phyloP scores from a whole-genome alignment of 2,329 filamentous ascomycete genomes.

The Colletotrichum karsti region DNA sequence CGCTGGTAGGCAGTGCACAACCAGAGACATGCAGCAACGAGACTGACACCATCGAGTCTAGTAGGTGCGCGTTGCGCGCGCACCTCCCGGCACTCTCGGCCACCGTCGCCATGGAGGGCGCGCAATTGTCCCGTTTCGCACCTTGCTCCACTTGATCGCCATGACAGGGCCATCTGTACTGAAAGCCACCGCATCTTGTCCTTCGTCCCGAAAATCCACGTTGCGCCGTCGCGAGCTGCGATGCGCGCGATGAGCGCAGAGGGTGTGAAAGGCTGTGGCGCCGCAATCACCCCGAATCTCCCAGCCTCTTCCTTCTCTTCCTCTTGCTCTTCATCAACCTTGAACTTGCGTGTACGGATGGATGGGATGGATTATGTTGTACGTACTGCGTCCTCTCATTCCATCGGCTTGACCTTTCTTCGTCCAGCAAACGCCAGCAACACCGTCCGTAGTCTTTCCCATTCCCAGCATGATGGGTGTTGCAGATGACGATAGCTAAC shows the following conservation, averaged over 20 bases:
- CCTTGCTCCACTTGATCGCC: neutral
- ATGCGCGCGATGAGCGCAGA: too few relatives aligned
- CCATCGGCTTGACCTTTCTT: neutral
- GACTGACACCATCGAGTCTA: too few relatives aligned
- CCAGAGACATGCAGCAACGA: too few relatives aligned
- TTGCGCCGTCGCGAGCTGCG: neutral
- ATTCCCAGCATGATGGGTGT: too few relatives aligned
- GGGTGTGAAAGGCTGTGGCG: neutral
- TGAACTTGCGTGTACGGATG: too few relatives aligned
- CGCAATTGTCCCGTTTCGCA: neutral
- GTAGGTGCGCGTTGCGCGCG: too few relatives aligned
- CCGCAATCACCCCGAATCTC: too few relatives aligned
- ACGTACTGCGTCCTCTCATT: neutral
- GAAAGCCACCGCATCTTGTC: neutral
- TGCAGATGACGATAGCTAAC: too few relatives aligned
- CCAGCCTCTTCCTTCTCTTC: neutral
- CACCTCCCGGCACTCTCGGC: neutral
- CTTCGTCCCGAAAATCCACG: neutral
- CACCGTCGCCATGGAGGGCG: neutral
- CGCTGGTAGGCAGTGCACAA: too few relatives aligned
- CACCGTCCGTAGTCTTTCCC: too few relatives aligned
- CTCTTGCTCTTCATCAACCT: neutral
- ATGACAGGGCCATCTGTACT: neutral
- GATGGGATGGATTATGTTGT: too few relatives aligned
- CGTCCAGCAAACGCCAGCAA: neutral